Evolutionary conservation across 441 rosid genomes (phyloP).

Genomic region (Erodium texanum): DNA sequence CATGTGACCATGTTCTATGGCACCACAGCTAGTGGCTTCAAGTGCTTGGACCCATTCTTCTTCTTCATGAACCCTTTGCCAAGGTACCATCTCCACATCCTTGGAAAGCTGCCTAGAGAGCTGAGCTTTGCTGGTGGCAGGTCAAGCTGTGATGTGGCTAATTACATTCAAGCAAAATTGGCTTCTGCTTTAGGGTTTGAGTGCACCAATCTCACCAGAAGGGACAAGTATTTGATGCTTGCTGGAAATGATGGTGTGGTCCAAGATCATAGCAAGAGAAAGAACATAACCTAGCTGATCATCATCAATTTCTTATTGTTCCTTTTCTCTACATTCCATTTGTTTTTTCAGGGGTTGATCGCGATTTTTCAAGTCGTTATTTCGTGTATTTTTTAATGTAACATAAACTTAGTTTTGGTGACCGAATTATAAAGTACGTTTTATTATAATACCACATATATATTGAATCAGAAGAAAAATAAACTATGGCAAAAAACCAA

Average conservation of each 20-base stretch:
- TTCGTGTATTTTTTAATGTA: background rate
- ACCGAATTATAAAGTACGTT: too few species aligned
- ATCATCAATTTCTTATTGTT: too few species aligned
- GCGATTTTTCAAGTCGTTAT: background rate
- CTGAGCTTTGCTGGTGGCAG: conserved; percentile 66
- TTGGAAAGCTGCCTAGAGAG: conserved; percentile 58
- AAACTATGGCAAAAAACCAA: too few species aligned
- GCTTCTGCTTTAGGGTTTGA: conserved; percentile 73
- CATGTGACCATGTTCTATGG: conserved; percentile 77
- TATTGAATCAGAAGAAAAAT: too few species aligned
- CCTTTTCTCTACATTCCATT: background rate
- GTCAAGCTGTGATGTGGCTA: conserved; percentile 72
- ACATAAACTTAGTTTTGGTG: background rate
- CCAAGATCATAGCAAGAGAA: conserved; percentile 13
- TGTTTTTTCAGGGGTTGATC: background rate
- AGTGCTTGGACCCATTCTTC: conserved; percentile 75
- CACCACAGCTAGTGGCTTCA: conserved; percentile 81
- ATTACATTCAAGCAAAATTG: conserved; percentile 55
- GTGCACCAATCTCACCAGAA: conserved; percentile 73
- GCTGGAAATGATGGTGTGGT: conserved; percentile 89
- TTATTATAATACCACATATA: too few species aligned
- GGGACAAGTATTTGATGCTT: conserved; percentile 76
- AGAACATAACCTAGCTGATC: background rate
- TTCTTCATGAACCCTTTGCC: conserved; percentile 89
- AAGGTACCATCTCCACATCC: conserved; percentile 38